Base-by-base conservation (phyloP, 1,284 basidiomycete genomes). In the Exsudoporus floridanus region DNA sequence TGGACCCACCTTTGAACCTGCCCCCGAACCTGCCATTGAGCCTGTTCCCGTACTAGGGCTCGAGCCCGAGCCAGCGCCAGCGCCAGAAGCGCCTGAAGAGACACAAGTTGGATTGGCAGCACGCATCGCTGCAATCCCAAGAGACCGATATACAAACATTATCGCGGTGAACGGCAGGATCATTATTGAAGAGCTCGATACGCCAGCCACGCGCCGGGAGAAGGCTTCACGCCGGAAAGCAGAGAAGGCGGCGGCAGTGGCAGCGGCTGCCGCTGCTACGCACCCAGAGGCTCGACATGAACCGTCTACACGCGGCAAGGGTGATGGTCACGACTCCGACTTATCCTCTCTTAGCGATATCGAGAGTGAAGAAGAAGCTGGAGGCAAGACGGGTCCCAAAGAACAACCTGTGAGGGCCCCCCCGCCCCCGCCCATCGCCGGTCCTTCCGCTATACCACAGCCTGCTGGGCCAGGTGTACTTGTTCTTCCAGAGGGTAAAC, bases 101-200 rank as follows among this genome's bases (percentile, higher is more conserved):
- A 41, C 53, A 4, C 54, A 58, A 34, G 48, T 59, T 41, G 60
- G 60, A 12, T 42, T 67, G 43, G 59, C 46, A 27, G 58, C 58
- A 25, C 65, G 57, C 33, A 62, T 68, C n/a, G 66, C 66, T 38
- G 51, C 66, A 6, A 71, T 68, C 25, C 64, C 65, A 13, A 60
- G 51, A 50, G 59, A 60, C 50, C 60, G 42, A 31, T 65, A 69
- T 38, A 66, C 66, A n/a, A 68, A 68, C 21, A 64, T 70, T 8
- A 62, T 66, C 55, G 61, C 70, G 41, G 60, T 70, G 25, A 70
- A 70, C 49, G 78, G 77, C 19, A 74, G 70, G 50, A 74, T 84
- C 46, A 77, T 85, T 52, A 78, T 88, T 52, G 86, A 89, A 61
- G 79, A 82, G 49, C 71, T 88, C 19, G 87, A 88, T 60, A 84